Percentiles rank a stretch among this genome's conserved stretches.
These are phyloP conservation scores for Lojkania enalia DNA, from an alignment of 2,329 filamentous ascomycete genomes.

Conservation along the genomic window DNA sequence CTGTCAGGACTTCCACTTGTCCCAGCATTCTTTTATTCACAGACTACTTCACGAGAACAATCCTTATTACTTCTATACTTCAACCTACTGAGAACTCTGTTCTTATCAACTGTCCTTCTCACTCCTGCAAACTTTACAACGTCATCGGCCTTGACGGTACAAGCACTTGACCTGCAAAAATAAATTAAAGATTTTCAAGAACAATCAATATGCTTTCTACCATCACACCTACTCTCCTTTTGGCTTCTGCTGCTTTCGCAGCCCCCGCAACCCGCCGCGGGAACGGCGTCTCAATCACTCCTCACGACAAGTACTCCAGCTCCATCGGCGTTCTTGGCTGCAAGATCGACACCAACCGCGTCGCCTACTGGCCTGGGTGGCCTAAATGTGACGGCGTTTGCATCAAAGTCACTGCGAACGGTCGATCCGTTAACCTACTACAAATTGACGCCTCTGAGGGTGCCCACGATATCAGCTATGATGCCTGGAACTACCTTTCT, in stretches of 20 bases:
- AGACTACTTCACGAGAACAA: background rate
- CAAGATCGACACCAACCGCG: conserved; percentile 63
- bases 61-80: background rate
- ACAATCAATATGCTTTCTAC: conserved; percentile 17
- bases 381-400: conserved; percentile 62
- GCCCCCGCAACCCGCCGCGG: too few relatives aligned
- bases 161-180: background rate
- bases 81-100: background rate
- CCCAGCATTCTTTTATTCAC: background rate
- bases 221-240: conserved; percentile 16
- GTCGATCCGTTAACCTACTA: conserved; percentile 60
- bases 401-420: conserved; percentile 56
- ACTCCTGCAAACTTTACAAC: background rate
- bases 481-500: conserved; percentile 63
- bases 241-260: conserved; percentile 11
- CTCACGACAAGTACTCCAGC: conserved; percentile 61
- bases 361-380: conserved; percentile 62
- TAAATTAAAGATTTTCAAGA: background rate
- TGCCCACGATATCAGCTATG: conserved; percentile 63
- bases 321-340: conserved; percentile 63
- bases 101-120: background rate
- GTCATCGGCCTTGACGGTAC: too few relatives aligned
- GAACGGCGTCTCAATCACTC: conserved; percentile 47
- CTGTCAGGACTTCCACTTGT: background rate
- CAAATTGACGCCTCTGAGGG: conserved; percentile 60